These are phyloP conservation scores for Eragrostis nindensis DNA, from an alignment of 176 grass and related monocot species.

Conservation along the genomic window DNA sequence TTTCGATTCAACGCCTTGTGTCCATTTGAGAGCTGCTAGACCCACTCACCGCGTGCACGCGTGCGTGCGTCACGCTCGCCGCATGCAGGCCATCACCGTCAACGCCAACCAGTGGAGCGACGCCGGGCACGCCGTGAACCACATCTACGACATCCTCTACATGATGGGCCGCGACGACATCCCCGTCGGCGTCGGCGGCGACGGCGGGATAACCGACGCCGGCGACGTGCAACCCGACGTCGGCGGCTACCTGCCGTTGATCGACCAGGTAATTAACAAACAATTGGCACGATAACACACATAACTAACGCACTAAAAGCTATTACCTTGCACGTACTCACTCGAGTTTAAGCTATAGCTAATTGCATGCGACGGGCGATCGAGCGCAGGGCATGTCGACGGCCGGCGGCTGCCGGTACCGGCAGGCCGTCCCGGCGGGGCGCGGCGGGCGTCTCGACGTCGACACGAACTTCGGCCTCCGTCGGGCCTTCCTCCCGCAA, in stretches of 20 bases:
- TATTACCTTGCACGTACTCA: not conserved
- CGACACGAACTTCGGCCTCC: constrained; percentile 65
- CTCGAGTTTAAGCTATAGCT: not conserved
- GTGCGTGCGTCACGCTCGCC: constrained; percentile 29
- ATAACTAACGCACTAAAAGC: not conserved
- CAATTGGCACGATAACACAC: not conserved
- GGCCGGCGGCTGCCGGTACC: constrained; percentile 71
- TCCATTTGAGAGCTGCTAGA: constrained; percentile 8
- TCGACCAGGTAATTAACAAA: constrained; percentile 88
- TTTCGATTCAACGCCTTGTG: constrained; percentile 27
- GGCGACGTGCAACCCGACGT: constrained; percentile 52
- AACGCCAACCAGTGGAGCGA: constrained; percentile 79
- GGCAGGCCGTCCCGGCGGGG: constrained; percentile 63
- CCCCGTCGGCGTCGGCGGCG: constrained; percentile 78
- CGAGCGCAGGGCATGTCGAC: constrained; percentile 61
- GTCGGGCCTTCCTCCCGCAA: constrained; percentile 67
- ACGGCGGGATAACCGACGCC: constrained; percentile 60
- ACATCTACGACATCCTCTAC: constrained; percentile 82
- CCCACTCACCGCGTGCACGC: not conserved
- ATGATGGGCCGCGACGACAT: constrained; percentile 94
- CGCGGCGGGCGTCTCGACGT: constrained; percentile 50
- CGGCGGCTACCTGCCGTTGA: constrained; percentile 77
- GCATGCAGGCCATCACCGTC: constrained; percentile 69
- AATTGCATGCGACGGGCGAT: not conserved
- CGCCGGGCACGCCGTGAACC: constrained; percentile 84